Base-by-base conservation (phyloP, 2,329 filamentous ascomycete species). In the Fusarium austroafricanum region DNA sequence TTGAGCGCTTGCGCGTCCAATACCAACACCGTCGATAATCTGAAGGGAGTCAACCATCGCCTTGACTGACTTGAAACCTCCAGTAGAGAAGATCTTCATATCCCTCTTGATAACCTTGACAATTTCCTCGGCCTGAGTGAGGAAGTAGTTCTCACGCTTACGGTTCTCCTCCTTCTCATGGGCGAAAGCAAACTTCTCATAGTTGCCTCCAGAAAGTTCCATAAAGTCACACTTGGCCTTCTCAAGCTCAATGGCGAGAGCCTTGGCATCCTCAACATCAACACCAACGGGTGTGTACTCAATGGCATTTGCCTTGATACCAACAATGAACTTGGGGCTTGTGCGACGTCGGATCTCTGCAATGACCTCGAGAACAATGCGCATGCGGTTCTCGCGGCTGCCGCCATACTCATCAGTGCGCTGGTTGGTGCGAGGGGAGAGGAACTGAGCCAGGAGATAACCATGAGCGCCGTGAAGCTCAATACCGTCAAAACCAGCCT, bases 201-300 rank as follows among this genome's bases (percentile, higher is more conserved):
- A 88, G 1, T 86, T 89, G 3, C 87, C 87, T 31, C 87, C 87
- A 0, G 79, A 83, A 1, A 89, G 78, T 76, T 89, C 87, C 8
- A 89, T 82, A 63, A 87, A 86, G 68, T 87, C 82, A 38, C 87
- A 83, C 11, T 71, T 73, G 52, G 83, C 81, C 31, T 79, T 74
- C 67, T 87, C 83, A 1, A 87, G 77, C 6, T 79, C 74, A 7
- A 75, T 67, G 67, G 80, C 82, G 26, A 88, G 75, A 38, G 82
- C 75, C 33, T 77, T 79, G 1, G 83, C 82, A 51, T 88, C 86
- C 5, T 83, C 80, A 2, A 83, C 78, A 35, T 79, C 76, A 17
- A 87, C 81, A 1, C 84, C 84, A n/a, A 80, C 80, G 8, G 81
- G 81, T 40, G 84, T 82, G 75, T 84, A 85, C 72, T 86, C 83